phyloP scores from a whole-genome alignment of 2,329 filamentous ascomycete genomes.

The Trichoderma harzianum region DNA sequence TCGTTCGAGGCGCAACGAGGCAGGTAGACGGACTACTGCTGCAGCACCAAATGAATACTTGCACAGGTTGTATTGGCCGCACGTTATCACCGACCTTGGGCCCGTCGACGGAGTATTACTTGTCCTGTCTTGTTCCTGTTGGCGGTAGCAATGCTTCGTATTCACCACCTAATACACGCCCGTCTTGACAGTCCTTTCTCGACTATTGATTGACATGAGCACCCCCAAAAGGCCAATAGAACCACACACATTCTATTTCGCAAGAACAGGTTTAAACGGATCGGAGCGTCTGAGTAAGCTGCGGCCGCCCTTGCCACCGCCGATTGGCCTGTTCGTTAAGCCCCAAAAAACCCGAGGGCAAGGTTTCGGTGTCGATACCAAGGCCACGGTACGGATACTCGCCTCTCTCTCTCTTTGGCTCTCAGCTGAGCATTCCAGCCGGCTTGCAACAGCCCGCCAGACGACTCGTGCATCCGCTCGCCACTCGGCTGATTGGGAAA shows the following conservation, averaged over 20 bases:
- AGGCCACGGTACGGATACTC: constrained; percentile 4
- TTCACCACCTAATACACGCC: neutral
- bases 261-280: neutral
- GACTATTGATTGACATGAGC: neutral
- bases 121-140: neutral
- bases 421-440: constrained; percentile 11
- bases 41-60: neutral
- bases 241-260: neutral
- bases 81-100: neutral
- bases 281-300: neutral
- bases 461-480: neutral
- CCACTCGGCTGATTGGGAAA: neutral
- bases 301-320: neutral
- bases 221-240: neutral
- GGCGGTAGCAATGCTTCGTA: neutral
- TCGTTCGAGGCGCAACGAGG: neutral
- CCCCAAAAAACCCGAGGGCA: neutral
- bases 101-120: neutral
- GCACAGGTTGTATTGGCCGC: neutral
- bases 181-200: neutral
- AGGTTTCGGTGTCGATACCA: constrained; percentile 12
- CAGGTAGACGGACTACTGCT: neutral
- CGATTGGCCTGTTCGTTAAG: neutral
- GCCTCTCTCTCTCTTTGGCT: neutral
- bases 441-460: neutral